phyloP scores from a whole-genome alignment of 164 flowering plant species.

The Aristolochia fimbriata region DNA sequence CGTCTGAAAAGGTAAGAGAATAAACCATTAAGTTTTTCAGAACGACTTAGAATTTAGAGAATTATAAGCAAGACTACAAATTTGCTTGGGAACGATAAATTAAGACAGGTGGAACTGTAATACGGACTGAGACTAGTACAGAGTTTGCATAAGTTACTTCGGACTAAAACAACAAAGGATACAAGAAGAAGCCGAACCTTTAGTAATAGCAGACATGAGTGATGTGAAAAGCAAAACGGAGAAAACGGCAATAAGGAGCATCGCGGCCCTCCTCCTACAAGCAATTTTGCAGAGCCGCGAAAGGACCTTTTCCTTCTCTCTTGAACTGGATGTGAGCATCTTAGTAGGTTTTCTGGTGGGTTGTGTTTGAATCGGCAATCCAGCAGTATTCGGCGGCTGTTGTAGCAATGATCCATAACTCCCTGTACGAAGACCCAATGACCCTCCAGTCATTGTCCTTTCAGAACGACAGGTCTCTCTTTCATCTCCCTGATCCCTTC shows the following conservation, averaged over 20 bases:
- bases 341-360: slow-evolving; percentile 38
- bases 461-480: slow-evolving; percentile 21
- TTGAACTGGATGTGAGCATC: slow-evolving; percentile 27
- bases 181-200: slow-evolving; percentile 14
- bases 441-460: slow-evolving; percentile 75
- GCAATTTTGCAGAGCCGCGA: slow-evolving; percentile 30
- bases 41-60: no score
- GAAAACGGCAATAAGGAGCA: slow-evolving; percentile 27
- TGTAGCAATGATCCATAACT: slow-evolving; percentile 73
- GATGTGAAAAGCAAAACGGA: slow-evolving; percentile 19
- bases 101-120: no score
- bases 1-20: slow-evolving; percentile 12
- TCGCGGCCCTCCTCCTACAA: slow-evolving; percentile 45
- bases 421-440: slow-evolving; percentile 62
- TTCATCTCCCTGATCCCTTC: slow-evolving; percentile 35
- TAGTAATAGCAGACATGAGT: slow-evolving; percentile 14
- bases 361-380: slow-evolving; percentile 19
- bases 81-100: no score
- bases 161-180: background rate
- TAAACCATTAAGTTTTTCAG: no score
- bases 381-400: slow-evolving; percentile 23
- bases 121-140: no score
- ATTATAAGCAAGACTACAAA: no score
- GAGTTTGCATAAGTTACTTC: no score
- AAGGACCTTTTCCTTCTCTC: slow-evolving; percentile 55